Evolutionary conservation across 306 rosid species (phyloP).

Genomic region (Malus sylvestris): DNA sequence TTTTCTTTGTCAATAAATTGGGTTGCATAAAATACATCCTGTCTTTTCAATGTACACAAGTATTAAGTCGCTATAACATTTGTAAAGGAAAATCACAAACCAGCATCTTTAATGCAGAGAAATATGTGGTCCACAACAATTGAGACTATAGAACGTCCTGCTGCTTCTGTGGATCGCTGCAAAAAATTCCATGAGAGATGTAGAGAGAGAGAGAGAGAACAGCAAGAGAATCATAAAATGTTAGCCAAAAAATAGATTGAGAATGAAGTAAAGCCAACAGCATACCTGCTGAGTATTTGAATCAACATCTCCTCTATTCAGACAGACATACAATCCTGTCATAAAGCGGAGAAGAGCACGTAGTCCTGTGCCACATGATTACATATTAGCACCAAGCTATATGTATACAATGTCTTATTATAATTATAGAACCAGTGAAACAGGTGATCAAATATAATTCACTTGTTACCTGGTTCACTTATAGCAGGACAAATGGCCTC

Average conservation of each 20-base stretch:
- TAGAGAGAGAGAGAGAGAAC: conserved; percentile 19
- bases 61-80: neutral
- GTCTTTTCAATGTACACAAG: neutral
- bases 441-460: conserved; percentile 1
- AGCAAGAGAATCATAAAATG: neutral
- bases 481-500: conserved; percentile 91
- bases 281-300: conserved; percentile 63
- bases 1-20: neutral
- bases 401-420: neutral
- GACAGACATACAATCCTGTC: conserved; percentile 83
- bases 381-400: conserved; percentile 16
- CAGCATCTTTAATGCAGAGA: conserved; percentile 80
- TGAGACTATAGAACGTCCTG: conserved; percentile 78
- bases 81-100: conserved; percentile 37
- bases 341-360: conserved; percentile 90
- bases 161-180: conserved; percentile 84
- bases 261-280: conserved; percentile 17
- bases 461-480: conserved; percentile 73
- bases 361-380: conserved; percentile 47
- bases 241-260: conserved; percentile 7
- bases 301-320: conserved; percentile 82
- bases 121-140: conserved; percentile 85
- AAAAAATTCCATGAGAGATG: conserved; percentile 22
- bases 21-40: neutral
- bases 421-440: conserved; percentile 9